Evolutionary conservation across 306 rosid genomes (phyloP), one percentile per base, ranked within the genome.

Genomic region (Corylus avellana): DNA sequence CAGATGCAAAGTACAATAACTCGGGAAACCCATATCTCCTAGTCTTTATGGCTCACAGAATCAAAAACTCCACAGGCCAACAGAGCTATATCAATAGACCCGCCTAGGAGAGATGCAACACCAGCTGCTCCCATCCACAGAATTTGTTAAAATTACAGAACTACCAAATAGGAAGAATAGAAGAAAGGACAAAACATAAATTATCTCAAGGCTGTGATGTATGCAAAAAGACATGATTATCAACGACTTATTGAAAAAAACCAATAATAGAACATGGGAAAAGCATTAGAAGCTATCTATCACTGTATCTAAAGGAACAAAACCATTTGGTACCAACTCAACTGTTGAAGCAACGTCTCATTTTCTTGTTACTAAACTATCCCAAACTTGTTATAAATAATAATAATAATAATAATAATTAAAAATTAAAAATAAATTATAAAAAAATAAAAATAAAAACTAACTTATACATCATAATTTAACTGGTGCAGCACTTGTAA

Each of bases 31-130:
- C 4, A 59, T 25, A 5, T 27, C 66, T 9, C 29, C 66, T 59
- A 59, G 66, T 25, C 66, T 49, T 59, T 59, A 59, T n/a, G 20
- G n/a, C 46, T 63, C 70, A 14, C 42, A 35, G 46, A 29, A 63
- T 63, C 11, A 7, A 35, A 37, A 29, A 32, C 46, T 32, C 70
- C 70, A 63, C 46, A 32, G 46, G 47, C 46, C 70, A 32, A 32
- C 46, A 63, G 17, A 62, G 4, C 69, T 32, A 29, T 59, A 32
- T 44, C 69, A 62, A 18, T 29, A 69, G 44, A 44, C 72, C 39
- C 0, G 66, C 48, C 9, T 32, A 12, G 32, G 63, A 35, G 61
- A 47, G 68, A 75, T 63, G 64, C 78, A 76, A 81, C 70, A 8
- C 11, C 62, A 0, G 66, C 5, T 68, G 78, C 66, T 76, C 64